Evolutionary conservation across 2,329 filamentous ascomycete genomes (phyloP), one percentile per base, ranked within the genome.

Genomic region (Pseudocercospora fijiensis): DNA sequence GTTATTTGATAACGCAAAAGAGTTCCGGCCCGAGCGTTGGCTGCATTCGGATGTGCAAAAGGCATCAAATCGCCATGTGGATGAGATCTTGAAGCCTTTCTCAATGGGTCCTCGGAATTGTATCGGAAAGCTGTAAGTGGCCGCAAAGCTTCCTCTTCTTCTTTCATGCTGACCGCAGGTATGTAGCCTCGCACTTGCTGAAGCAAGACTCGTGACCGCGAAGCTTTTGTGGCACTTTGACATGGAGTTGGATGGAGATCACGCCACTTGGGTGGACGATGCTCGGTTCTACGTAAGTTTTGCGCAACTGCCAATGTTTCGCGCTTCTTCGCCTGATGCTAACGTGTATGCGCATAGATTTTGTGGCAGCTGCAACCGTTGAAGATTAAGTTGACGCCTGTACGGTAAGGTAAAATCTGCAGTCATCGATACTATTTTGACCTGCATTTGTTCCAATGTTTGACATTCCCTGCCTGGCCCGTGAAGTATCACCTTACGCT

Each of bases 11-110:
- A 52, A 71, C 5, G 65, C 74, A 2, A 67, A 69, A 20, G 64
- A 67, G 30, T 76, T 74, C 62, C 64, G 69, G 18, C 73, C 73
- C 0, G 73, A 75, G 51, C 63, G 73, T 28, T 75, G 73, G 73
- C 47, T 73, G 18, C 64, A 72, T 20, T 37, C 28, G 9, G 66
- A 70, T 18, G 62, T 69, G 10, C 65, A 67, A 33, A 61, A 57
- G 10, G 63, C 52, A 2, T 65, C 65, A 51, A 64, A 65, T 1
- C 60, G 59, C 37, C 58, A 61, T n/a, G 62, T 62, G 7, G 67
- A 74, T 26, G 73, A 75, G 20, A 71, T 74, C 26, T 45, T 72
- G 45, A 70, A 73, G 61, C 72, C 73, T 1, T 76, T 76, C 64
- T 67, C 65, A 22, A 52, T 69, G 58, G 72, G 72, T 1, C 70